Evolutionary conservation across 305 asterid genomes (phyloP), one percentile per base, ranked within the genome.

Genomic region (Fraxinus baroniana): DNA sequence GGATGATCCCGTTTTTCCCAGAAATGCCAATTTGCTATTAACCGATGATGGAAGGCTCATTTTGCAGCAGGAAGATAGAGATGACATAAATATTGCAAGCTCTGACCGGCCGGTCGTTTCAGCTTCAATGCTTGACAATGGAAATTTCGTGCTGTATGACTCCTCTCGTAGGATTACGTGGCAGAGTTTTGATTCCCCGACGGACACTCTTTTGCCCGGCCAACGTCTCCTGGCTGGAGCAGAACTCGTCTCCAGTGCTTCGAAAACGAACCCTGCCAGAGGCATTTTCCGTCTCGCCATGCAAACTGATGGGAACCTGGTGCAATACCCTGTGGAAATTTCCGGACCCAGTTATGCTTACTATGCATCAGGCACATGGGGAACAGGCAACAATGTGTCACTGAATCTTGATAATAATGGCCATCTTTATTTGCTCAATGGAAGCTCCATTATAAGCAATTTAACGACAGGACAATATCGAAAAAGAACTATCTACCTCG

Each of bases 221-320:
- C 86, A 80, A 49, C 81, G 12, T 82, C 5, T 35, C 36, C 4
- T 52, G 26, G 0, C 64, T 9, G n/a, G 46, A 33, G 35, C 35
- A 33, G 26, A 64, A 33, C 22, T 87, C 15, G 17, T 78, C 37
- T 78, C 90, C 28, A 85, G 84, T 68, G 84, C 77, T 77, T 85
- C 86, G 4, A 75, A 39, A 18, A 78, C 30, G 1, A 66, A 85
- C 55, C 78, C 79, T 17, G 68, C 86, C 7, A 60, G 13, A 0
- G 90, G 88, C 0, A 32, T 22, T 52, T 87, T 87, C 80, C 83
- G 85, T 41, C 86, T 87, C 6, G 28, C 5, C 5, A 88, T 88
- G 89, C 89, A 87, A 79, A 0, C 0, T 10, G 90, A 86, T 41
- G 90, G 89, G 9, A 13, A 86, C 80, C 89, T 88, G 17, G 89